Evolutionary conservation across 495 filamentous ascomycete genomes (phyloP), one percentile per base, ranked within the genome.

Genomic region (Hyaloscypha bicolor): DNA sequence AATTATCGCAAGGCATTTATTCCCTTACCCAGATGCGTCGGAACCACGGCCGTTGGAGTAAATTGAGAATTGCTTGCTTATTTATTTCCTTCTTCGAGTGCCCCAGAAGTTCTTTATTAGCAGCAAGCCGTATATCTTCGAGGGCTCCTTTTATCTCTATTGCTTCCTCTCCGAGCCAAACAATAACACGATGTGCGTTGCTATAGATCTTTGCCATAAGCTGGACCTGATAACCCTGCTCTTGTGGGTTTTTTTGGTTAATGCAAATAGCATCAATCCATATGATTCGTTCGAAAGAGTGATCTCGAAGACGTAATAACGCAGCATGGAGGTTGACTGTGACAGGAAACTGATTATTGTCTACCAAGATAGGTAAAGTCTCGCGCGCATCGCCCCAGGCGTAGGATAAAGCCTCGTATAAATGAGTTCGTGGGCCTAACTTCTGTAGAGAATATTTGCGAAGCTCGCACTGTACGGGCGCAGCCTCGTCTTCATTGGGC

Each of bases 171-270:
- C 77, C 72, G 6, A 74, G 70, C 72, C 72, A 81, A n/a, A 80
- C 71, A 57, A 76, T 48, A n/a, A 80, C 77, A 12, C 65, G 56
- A 4, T 35, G 59, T 32, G 77, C 76, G 42, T 70, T 62, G 3
- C 32, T 60, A 64, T 80, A 82, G 35, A 82, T 79, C 68, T 63
- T 71, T 11, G 69, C 69, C 70, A 77, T 77, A 3, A 64, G 42
- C 67, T 70, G 64, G 19, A 77, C 67, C 39, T 77, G 72, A 19
- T 61, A 53, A 0, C 11, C 39, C 3, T 33, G 61, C 61, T 77
- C 75, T 25, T 56, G 21, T 1, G 19, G 0, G 33, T 76, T 62
- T 12, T 37, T 29, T 64, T 77, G 72, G 52, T 76, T 69, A 39
- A 80, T 68, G 33, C 59, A 68, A 32, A 68, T 56, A 48, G 42